These are phyloP conservation scores for Phyllosticta ampelicida DNA, from an alignment of 2,329 filamentous ascomycete species.

Conservation along the genomic window DNA sequence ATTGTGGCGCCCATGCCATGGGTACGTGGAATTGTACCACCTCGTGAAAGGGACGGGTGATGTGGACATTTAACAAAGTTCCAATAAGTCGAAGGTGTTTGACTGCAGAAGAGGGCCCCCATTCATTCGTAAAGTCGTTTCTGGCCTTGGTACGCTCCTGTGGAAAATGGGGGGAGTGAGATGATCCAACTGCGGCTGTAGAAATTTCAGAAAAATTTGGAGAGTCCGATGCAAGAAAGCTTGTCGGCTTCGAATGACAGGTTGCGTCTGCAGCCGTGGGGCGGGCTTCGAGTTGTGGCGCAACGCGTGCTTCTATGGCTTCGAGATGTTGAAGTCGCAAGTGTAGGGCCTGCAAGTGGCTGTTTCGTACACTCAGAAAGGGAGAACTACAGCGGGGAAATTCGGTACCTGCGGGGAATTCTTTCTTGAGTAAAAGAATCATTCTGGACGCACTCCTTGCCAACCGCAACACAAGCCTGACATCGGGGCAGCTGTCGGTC, in stretches of 20 bases:
- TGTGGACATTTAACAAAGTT: conserved; percentile 4
- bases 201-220: conserved; percentile 2
- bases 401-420: conserved; percentile 9
- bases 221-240: not conserved
- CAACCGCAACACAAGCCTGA: conserved; percentile 7
- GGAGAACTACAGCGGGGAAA: not conserved
- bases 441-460: conserved; percentile 7
- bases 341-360: conserved; percentile 8
- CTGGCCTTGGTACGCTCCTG: not conserved
- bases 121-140: conserved; percentile 2
- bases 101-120: conserved; percentile 6
- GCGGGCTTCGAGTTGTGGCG: not conserved
- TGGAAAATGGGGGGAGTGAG: not conserved
- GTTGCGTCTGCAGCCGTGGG: not conserved
- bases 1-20: not conserved
- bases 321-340: conserved; percentile 8
- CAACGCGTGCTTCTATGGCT: not conserved
- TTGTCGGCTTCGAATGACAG: not conserved
- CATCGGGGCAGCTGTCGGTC: conserved; percentile 10
- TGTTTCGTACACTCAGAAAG: not conserved
- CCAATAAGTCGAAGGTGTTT: conserved; percentile 8
- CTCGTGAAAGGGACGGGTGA: conserved; percentile 5
- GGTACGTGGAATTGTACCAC: conserved; percentile 5
- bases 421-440: conserved; percentile 8
- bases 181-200: not conserved